phyloP scores from a whole-genome alignment of 1,284 basidiomycete genomes.

The Ustilago shanxiensis region DNA sequence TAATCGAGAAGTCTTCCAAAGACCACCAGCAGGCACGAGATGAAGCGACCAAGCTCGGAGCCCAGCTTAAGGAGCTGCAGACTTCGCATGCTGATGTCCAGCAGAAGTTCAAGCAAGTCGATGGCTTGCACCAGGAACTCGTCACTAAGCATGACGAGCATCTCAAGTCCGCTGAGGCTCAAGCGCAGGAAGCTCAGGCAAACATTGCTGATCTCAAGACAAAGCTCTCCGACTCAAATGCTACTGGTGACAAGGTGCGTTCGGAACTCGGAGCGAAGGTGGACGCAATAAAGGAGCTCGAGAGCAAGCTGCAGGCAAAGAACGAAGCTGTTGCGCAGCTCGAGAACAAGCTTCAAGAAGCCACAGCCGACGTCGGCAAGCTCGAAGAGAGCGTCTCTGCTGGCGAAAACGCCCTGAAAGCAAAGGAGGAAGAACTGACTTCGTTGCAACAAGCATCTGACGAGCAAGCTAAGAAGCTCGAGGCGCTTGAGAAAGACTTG shows the following conservation, averaged over 20 bases:
- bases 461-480: conserved; percentile 17
- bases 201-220: conserved; percentile 24
- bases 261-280: conserved; percentile 28
- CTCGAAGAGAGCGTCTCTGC: conserved; percentile 22
- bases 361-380: conserved; percentile 17
- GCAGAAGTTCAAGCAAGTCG: conserved; percentile 17
- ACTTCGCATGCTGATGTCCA: conserved; percentile 24
- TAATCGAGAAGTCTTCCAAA: conserved; percentile 15
- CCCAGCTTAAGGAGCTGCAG: conserved; percentile 18
- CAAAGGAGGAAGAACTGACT: conserved; percentile 27
- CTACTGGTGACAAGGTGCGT: conserved; percentile 8
- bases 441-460: conserved; percentile 25
- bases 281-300: conserved; percentile 14
- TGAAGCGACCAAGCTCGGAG: conserved; percentile 20
- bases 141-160: conserved; percentile 23
- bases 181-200: conserved; percentile 15
- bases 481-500: conserved; percentile 33
- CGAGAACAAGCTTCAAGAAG: conserved; percentile 28
- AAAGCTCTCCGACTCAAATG: conserved; percentile 14
- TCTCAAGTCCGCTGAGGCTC: conserved; percentile 10
- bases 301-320: conserved; percentile 28
- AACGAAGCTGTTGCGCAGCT: conserved; percentile 12
- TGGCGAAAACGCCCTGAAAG: conserved; percentile 24
- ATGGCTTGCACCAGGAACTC: conserved; percentile 18
- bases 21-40: conserved; percentile 22